Conservation (phyloP, 257 asterid species). For the Solanum chilense region DNA sequence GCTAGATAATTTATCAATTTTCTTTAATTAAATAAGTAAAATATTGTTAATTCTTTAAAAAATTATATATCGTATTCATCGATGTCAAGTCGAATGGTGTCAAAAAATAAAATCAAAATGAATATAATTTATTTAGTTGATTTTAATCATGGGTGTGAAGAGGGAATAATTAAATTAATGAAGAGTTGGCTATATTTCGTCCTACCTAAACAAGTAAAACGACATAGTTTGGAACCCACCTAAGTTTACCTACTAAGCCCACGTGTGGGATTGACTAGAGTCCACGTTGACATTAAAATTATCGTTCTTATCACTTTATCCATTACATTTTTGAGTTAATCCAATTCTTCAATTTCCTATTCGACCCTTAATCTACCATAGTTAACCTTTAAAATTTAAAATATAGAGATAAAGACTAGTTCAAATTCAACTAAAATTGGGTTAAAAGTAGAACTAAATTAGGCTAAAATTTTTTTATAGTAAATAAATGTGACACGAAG, state of each 20-base stretch:
- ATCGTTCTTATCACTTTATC: not conserved
- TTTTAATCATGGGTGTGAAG: not conserved
- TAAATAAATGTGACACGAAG: not conserved
- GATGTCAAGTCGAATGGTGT: not conserved
- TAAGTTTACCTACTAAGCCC: not conserved
- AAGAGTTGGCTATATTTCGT: not conserved
- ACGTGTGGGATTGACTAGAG: constrained; percentile 1
- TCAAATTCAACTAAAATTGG: not conserved
- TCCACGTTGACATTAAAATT: not conserved
- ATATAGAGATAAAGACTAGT: not conserved
- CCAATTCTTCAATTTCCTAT: not conserved
- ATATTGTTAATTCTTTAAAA: fast-evolving
- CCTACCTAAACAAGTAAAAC: not conserved
- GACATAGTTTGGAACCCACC: not conserved
- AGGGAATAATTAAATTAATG: not conserved
- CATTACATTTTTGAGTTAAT: not conserved
- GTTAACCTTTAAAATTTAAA: not conserved
- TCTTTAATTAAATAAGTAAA: fast-evolving
- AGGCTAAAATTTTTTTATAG: not conserved
- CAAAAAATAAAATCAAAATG: not conserved
- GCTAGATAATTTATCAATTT: too few relatives aligned
- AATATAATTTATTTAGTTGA: not conserved
- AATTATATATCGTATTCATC: too few relatives aligned
- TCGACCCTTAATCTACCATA: not conserved
- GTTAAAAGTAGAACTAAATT: not conserved